phyloP scores from a whole-genome alignment of 73 alveolate species.

The Paramecium pentaurelia region DNA sequence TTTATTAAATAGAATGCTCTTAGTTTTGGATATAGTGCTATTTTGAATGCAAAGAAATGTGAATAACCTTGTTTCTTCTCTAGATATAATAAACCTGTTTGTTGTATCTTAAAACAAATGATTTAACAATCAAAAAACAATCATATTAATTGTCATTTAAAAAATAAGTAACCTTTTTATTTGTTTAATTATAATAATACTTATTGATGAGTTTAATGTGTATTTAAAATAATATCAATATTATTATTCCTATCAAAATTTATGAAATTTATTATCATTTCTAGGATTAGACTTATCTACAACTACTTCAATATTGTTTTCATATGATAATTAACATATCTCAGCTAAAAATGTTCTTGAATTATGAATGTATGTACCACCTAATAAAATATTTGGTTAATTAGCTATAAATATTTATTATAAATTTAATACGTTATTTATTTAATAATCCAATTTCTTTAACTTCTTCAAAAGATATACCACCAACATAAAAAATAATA shows the following conservation, averaged over 20 bases:
- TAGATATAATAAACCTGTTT: neutral
- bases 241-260: neutral
- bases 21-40: neutral
- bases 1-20: neutral
- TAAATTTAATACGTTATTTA: neutral
- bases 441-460: conserved; percentile 69
- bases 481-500: conserved; percentile 89
- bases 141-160: neutral
- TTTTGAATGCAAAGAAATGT: conserved; percentile 6
- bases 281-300: conserved; percentile 42
- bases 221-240: neutral
- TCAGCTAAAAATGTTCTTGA: conserved; percentile 76
- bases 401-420: neutral
- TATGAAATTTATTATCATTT: neutral
- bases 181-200: conserved; percentile 22
- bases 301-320: neutral
- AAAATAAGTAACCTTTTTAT: conserved; percentile 13
- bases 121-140: neutral
- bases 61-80: conserved; percentile 3
- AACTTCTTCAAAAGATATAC: conserved; percentile 93
- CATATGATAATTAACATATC: conserved; percentile 46
- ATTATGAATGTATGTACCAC: conserved; percentile 88
- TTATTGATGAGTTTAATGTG: neutral
- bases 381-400: conserved; percentile 69
- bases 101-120: neutral